Conservation (phyloP, 768 basidiomycete species). For the Lactarius indigo region DNA sequence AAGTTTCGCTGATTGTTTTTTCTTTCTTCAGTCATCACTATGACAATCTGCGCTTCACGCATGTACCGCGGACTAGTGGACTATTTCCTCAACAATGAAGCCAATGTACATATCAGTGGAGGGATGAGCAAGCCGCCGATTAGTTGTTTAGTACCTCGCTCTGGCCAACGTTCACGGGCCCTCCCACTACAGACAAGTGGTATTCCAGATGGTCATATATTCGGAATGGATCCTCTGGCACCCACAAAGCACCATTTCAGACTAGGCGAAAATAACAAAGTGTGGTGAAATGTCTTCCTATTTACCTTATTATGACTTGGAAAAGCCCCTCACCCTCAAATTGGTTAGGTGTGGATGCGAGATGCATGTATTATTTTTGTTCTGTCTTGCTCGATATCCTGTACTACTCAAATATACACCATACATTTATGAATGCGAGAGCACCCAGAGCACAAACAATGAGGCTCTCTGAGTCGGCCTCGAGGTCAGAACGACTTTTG, state of each 20-base stretch:
- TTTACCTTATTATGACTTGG: background rate
- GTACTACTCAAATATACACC: too few species aligned
- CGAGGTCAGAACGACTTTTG: too few species aligned
- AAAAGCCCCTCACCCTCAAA: background rate
- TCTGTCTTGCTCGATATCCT: too few species aligned
- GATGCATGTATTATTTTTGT: too few species aligned
- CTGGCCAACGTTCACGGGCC: background rate
- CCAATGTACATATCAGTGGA: background rate
- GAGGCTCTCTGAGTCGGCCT: too few species aligned
- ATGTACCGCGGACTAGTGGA: background rate
- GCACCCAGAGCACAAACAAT: too few species aligned
- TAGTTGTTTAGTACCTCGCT: background rate
- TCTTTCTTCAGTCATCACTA: background rate
- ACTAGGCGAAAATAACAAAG: background rate
- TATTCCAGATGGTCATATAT: background rate
- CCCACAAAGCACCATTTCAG: background rate
- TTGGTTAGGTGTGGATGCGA: too few species aligned
- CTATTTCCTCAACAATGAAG: background rate
- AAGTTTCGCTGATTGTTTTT: background rate
- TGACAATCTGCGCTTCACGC: slow-evolving; percentile 4
- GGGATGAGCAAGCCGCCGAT: background rate
- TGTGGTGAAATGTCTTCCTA: too few species aligned
- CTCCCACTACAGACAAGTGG: background rate
- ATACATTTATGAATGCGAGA: too few species aligned
- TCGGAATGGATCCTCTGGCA: background rate